phyloP scores from a whole-genome alignment of 169 alveolate genomes.

The Plasmodium cynomolgi region DNA sequence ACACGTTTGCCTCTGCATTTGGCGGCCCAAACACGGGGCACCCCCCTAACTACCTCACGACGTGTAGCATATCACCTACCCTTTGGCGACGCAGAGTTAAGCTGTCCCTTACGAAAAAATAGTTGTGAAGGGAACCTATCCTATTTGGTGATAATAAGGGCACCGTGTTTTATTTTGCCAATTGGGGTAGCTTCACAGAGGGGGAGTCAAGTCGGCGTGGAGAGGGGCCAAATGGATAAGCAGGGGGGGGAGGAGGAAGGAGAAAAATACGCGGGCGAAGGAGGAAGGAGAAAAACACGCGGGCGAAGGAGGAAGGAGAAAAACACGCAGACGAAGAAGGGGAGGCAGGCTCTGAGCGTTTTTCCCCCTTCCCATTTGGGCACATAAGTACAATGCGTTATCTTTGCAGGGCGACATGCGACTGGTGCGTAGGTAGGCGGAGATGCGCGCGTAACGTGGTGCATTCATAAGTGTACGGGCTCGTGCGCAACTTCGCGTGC shows the following conservation, averaged over 20 bases:
- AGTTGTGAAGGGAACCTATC: background rate
- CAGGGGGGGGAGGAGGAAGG: background rate
- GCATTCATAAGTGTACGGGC: background rate
- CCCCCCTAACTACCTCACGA: background rate
- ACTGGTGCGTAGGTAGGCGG: background rate
- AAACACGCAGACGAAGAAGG: background rate
- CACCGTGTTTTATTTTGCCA: background rate
- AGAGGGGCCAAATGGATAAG: background rate
- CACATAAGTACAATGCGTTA: background rate
- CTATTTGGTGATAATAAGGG: background rate
- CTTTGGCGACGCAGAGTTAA: background rate
- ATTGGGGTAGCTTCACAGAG: background rate
- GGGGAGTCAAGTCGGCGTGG: background rate
- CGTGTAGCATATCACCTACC: background rate
- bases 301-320: background rate
- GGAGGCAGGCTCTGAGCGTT: background rate
- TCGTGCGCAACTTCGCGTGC: background rate
- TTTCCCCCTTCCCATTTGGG: background rate
- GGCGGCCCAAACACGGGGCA: background rate
- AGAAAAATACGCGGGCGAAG: background rate
- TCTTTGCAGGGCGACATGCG: background rate
- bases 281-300: background rate
- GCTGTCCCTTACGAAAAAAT: background rate
- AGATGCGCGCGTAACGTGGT: background rate
- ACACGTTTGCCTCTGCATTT: too few species aligned